Evolutionary conservation across 352 stramenopile species (phyloP).

Genomic region (Globisporangium perplexum): DNA sequence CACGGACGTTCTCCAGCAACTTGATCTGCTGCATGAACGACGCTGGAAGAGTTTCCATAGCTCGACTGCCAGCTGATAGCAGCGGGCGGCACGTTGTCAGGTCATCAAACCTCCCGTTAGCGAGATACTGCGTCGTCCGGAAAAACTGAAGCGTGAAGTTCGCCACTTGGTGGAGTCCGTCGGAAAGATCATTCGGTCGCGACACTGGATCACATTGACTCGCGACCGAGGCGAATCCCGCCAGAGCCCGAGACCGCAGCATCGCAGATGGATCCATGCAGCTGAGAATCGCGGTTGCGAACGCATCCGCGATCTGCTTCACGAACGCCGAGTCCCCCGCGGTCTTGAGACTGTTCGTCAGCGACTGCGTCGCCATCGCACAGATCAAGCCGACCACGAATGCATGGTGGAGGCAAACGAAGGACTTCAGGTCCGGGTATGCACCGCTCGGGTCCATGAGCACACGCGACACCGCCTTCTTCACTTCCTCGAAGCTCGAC

Average conservation of each 20-base stretch:
- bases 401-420: slow-evolving; percentile 77
- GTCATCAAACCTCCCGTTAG: slow-evolving; percentile 53
- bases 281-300: slow-evolving; percentile 67
- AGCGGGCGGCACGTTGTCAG: slow-evolving; percentile 51
- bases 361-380: slow-evolving; percentile 69
- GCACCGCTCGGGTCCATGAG: slow-evolving; percentile 38
- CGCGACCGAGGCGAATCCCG: slow-evolving; percentile 49
- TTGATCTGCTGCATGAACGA: slow-evolving; percentile 74
- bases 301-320: slow-evolving; percentile 66
- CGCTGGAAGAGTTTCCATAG: slow-evolving; percentile 48
- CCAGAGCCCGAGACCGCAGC: slow-evolving; percentile 44
- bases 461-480: slow-evolving; percentile 64
- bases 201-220: slow-evolving; percentile 37
- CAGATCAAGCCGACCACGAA: slow-evolving; percentile 76
- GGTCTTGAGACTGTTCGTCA: slow-evolving; percentile 57
- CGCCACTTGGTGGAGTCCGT: slow-evolving; percentile 59
- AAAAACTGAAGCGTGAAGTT: slow-evolving; percentile 81
- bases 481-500: slow-evolving; percentile 76
- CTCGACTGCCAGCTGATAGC: slow-evolving; percentile 28
- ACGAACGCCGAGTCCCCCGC: slow-evolving; percentile 53
- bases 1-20: slow-evolving; percentile 55
- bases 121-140: slow-evolving; percentile 52
- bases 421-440: slow-evolving; percentile 46
- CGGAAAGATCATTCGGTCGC: slow-evolving; percentile 50
- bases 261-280: slow-evolving; percentile 64